phyloP scores from a whole-genome alignment of 1,284 basidiomycete genomes.

The Apiotrichum siamense region DNA sequence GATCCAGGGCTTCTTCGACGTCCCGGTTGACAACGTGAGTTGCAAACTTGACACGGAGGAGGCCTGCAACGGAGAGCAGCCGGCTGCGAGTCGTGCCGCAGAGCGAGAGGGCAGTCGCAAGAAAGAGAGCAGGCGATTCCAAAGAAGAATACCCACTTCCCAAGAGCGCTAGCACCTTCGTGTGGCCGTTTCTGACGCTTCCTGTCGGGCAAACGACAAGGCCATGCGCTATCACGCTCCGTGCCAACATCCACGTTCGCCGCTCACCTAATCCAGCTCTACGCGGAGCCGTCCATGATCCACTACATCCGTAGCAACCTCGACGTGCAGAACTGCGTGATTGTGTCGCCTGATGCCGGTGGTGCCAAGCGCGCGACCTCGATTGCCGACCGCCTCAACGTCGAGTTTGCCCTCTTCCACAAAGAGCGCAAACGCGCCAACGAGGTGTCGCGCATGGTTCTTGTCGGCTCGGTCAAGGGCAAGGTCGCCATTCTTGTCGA shows the following conservation, averaged over 20 bases:
- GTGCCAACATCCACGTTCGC: not conserved
- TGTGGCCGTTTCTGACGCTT: not conserved
- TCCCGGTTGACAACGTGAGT: slow-evolving; percentile 98
- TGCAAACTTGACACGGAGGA: not conserved
- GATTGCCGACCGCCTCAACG: slow-evolving; percentile 91
- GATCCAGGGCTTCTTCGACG: slow-evolving; percentile 99
- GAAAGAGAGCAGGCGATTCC: too few species aligned
- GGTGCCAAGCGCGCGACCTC: slow-evolving; percentile 98
- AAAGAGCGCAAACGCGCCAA: slow-evolving; percentile 99
- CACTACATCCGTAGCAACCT: slow-evolving; percentile 92
- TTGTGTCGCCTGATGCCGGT: slow-evolving; percentile 97
- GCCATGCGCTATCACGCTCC: not conserved
- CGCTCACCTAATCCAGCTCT: slow-evolving; percentile 52
- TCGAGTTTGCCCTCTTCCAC: slow-evolving; percentile 99
- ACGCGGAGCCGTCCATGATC: slow-evolving; percentile 94
- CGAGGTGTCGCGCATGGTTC: slow-evolving; percentile 97
- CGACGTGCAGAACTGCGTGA: slow-evolving; percentile 79
- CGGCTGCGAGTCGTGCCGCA: too few species aligned
- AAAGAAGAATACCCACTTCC: not conserved
- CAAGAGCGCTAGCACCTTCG: not conserved
- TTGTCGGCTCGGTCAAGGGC: slow-evolving; percentile 88
- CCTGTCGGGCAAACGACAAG: not conserved
- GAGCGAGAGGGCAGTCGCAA: too few species aligned
- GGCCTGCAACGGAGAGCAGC: too few species aligned
- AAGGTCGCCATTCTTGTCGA: slow-evolving; percentile 98